Conservation (phyloP, 2,329 filamentous ascomycete genomes). For the Pestalotiopsis fici region DNA sequence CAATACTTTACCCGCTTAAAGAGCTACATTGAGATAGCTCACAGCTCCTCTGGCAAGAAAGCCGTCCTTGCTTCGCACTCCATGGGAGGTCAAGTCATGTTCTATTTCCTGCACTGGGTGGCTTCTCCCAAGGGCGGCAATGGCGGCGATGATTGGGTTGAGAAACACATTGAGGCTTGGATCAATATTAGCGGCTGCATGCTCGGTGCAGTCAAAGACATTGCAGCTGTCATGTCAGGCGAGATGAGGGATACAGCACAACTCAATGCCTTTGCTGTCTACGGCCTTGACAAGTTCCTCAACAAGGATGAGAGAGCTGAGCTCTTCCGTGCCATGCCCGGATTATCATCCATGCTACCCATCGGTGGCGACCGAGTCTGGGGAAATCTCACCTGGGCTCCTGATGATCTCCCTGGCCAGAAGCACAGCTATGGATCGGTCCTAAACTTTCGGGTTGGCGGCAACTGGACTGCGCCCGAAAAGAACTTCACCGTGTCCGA, state of each 20-base stretch:
- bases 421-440: slow-evolving; percentile 76
- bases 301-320: slow-evolving; percentile 88
- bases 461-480: slow-evolving; percentile 64
- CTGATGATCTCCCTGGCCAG: slow-evolving; percentile 79
- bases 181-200: slow-evolving; percentile 98
- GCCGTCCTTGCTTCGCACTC: slow-evolving; percentile 88
- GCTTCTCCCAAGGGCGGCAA: slow-evolving; percentile 76
- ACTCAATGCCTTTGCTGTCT: slow-evolving; percentile 93
- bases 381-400: slow-evolving; percentile 85
- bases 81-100: slow-evolving; percentile 95
- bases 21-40: slow-evolving; percentile 83
- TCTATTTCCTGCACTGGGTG: slow-evolving; percentile 84
- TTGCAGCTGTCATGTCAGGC: slow-evolving; percentile 88
- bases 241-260: slow-evolving; percentile 99
- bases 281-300: slow-evolving; percentile 93
- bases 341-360: slow-evolving; percentile 93
- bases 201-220: slow-evolving; percentile 89
- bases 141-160: slow-evolving; percentile 87
- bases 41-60: slow-evolving; percentile 74
- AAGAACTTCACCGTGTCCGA: slow-evolving; percentile 80
- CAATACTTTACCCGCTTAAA: slow-evolving; percentile 94
- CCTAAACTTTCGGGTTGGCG: slow-evolving; percentile 74
- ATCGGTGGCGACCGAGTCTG: slow-evolving; percentile 94
- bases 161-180: slow-evolving; percentile 88
- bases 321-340: slow-evolving; percentile 95